Conservation (phyloP, 2,329 filamentous ascomycete species). For the Colletotrichum godetiae region DNA sequence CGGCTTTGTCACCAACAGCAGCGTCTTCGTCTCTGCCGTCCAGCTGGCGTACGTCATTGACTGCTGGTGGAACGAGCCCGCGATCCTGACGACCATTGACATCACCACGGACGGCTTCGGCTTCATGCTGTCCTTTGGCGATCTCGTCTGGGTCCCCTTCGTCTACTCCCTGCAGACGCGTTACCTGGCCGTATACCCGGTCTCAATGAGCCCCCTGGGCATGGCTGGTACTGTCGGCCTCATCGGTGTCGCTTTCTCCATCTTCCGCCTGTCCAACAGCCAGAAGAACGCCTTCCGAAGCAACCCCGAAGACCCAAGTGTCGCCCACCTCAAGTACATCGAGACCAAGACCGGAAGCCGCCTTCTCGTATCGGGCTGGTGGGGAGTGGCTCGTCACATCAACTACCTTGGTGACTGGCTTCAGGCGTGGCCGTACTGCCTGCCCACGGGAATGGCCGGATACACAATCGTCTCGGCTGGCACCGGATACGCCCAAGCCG, state of each 20-base stretch:
- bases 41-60: conserved; percentile 89
- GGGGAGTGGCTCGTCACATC: conserved; percentile 91
- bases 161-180: conserved; percentile 86
- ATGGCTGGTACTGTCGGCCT: conserved; percentile 74
- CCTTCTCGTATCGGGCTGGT: conserved; percentile 89
- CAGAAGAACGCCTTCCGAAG: conserved; percentile 96
- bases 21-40: conserved; percentile 80
- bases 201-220: conserved; percentile 78
- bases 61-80: conserved; percentile 86
- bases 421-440: conserved; percentile 89
- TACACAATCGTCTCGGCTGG: conserved; percentile 76
- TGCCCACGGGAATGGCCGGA: conserved; percentile 87
- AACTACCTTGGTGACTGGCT: conserved; percentile 98
- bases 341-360: conserved; percentile 85
- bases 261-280: conserved; percentile 94
- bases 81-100: conserved; percentile 93
- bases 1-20: conserved; percentile 87
- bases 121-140: conserved; percentile 93
- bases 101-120: conserved; percentile 94
- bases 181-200: conserved; percentile 85
- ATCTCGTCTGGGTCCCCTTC: conserved; percentile 93
- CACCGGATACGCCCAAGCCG: conserved; percentile 56
- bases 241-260: conserved; percentile 81
- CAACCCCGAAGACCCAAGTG: conserved; percentile 81
- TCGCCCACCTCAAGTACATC: conserved; percentile 86